A percentile compares a stretch with the other conserved stretches of the same genome.
Evolutionary conservation across 2,329 filamentous ascomycete genomes (phyloP).

Genomic region (Pseudocercospora fijiensis): DNA sequence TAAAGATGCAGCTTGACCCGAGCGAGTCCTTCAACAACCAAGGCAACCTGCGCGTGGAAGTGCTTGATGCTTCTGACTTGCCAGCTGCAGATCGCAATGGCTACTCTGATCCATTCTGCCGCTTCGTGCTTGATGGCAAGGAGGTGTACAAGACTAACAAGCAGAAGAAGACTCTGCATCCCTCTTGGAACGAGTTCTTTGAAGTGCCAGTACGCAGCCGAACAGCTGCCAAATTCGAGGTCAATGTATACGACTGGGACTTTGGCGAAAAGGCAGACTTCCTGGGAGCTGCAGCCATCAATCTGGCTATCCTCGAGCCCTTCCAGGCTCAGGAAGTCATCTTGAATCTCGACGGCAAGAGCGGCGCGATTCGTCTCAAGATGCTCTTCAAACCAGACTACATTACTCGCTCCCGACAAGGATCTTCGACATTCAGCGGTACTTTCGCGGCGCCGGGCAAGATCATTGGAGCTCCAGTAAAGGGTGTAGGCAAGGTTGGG

Average conservation of each 20-base stretch:
- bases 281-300: slow-evolving; percentile 74
- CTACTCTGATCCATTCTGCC: slow-evolving; percentile 95
- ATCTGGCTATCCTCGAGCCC: slow-evolving; percentile 77
- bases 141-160: slow-evolving; percentile 94
- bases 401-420: slow-evolving; percentile 79
- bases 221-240: slow-evolving; percentile 77
- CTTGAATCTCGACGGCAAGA: slow-evolving; percentile 81
- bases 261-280: slow-evolving; percentile 93
- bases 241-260: slow-evolving; percentile 91
- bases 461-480: slow-evolving; percentile 93
- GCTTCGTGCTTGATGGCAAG: slow-evolving; percentile 85
- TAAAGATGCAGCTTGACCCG: slow-evolving; percentile 90
- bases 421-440: slow-evolving; percentile 87
- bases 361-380: slow-evolving; percentile 75
- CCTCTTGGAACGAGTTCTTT: slow-evolving; percentile 95
- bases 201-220: slow-evolving; percentile 79
- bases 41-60: slow-evolving; percentile 89
- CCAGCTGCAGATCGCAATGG: slow-evolving; percentile 93
- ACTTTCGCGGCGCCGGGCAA: slow-evolving; percentile 85
- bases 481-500: slow-evolving; percentile 78
- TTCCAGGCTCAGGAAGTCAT: slow-evolving; percentile 76
- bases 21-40: slow-evolving; percentile 99
- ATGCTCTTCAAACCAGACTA: slow-evolving; percentile 93
- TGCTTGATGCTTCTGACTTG: slow-evolving; percentile 82
- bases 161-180: slow-evolving; percentile 94